Evolutionary conservation across 371 early-diverging fungal genomes (phyloP), one percentile per base, ranked within the genome.

Genomic region (Aphelidium insulamus): DNA sequence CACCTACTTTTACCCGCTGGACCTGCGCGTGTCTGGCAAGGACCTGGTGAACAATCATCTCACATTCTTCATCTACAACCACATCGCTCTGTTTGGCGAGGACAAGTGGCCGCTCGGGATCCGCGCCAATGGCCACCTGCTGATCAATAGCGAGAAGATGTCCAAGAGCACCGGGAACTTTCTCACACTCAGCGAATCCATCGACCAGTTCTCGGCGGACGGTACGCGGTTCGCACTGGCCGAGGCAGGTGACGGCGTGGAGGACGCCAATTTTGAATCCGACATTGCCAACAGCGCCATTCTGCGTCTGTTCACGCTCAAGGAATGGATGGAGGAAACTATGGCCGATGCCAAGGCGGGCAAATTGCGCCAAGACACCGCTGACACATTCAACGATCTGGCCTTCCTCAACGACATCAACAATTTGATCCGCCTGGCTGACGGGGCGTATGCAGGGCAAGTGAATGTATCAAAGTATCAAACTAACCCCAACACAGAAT

Each of bases 81-180:
- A 99, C 58, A 78, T 82, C 19, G 95, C 99, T 17, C 53, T 99
- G 30, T 99, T 99, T 75, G 78, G 80, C 28, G 69, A 79, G 51
- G 56, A 72, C 27, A 65, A 76, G 44, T 98, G 97, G 97, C 99
- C 99, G 2, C 59, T 54, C 21, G 68, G 65, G 39, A 65, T 98
- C 30, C 86, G 94, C 33, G 73, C 78, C 41, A 99, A 99, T 61
- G 99, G 99, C 24, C 94, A 98, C 55, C 62, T 98, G 57, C 55
- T 97, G 59, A 55, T 99, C 39, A 97, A 99, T 59, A 60, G 73
- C 35, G 82, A 87, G 32, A 99, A 99, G 71, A 99, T 99, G 99
- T 75, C 88, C 49, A 99, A 99, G 66, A 84, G 84, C 28, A 91
- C 91, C n/a, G 99, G 99, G 30, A 99, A 98, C 71, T 97, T 91